Base-by-base conservation (phyloP, 2,329 filamentous ascomycete genomes). In the Escovopsis sp. region DNA sequence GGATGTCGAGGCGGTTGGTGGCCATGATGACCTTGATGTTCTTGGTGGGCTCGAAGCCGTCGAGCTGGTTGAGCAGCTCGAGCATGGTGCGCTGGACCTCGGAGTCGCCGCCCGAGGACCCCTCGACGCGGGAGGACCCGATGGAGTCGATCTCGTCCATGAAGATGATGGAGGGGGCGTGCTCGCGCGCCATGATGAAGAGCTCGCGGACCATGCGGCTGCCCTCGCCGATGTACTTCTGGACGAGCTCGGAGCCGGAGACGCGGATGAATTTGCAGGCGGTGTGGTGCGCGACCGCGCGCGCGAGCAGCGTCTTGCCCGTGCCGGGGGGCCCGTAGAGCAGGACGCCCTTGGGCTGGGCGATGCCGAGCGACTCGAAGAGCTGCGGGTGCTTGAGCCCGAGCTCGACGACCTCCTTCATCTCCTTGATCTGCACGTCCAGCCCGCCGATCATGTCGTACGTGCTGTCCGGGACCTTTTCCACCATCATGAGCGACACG, bases 21-120 rank as follows among this genome's bases (percentile, higher is more conserved):
- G 90, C 92, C 87, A 98, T 96, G 58, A 98, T 88, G 42, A 98
- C 90, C 68, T 98, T 98, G 61, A 98, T 88, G 55, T 98, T 90
- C 48, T 90, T 92, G 41, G 90, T 83, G 59, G 98, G 92, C 54
- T 98, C 90, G 62, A 98, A 98, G 50, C 90, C 90, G 56, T 98
- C 90, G 8, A 98, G 77, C 65, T 98, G 90, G 62, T 98, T 98
- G 29, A 98, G 77, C 36, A 98, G 73, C 55, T 98, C 90, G 59
- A 98, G 66, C 90, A 98, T 98, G 33, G 90, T 98, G 57, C 90
- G 79, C 65, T 98, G 90, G 27, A 98, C 85, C 60, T 98, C 90
- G 47, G 88, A 81, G 59, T 98, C 90, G 56, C 92, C 90, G 43
- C 90, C 90, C 1, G 88, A 94, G 33, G 86, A 94, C 21, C 86